phyloP scores from a whole-genome alignment of 2,329 filamentous ascomycete genomes.

The Penicillium sp. region DNA sequence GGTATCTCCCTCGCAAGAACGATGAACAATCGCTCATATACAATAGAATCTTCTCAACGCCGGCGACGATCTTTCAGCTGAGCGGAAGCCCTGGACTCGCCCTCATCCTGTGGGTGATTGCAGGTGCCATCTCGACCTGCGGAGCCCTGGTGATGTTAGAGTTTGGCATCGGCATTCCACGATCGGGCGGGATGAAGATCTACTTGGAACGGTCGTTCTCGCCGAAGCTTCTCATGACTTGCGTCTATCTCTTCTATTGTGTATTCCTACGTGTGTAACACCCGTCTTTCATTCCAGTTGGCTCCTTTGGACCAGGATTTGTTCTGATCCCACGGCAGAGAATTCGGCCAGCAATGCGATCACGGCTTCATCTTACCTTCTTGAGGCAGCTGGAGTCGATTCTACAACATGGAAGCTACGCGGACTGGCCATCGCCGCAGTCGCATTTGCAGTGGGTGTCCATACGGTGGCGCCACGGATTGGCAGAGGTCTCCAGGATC shows the following conservation, averaged over 20 bases:
- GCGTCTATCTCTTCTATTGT: conserved; percentile 49
- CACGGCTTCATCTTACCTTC: conserved; percentile 24
- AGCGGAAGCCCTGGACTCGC: conserved; percentile 56
- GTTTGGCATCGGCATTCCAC: conserved; percentile 47
- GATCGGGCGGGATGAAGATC: conserved; percentile 48
- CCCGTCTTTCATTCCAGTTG: too few relatives aligned
- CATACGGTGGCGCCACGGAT: conserved; percentile 42
- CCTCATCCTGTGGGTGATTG: conserved; percentile 56
- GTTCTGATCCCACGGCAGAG: conserved; percentile 3
- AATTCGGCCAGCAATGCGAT: conserved; percentile 26
- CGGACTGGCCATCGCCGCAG: conserved; percentile 28
- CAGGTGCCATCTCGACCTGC: conserved; percentile 46
- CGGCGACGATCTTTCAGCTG: conserved; percentile 55
- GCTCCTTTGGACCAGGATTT: too few relatives aligned
- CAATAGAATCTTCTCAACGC: conserved; percentile 51
- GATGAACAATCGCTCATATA: neutral
- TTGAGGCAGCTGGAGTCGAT: conserved; percentile 21
- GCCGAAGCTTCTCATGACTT: conserved; percentile 48
- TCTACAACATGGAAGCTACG: conserved; percentile 28
- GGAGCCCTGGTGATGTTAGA: conserved; percentile 50
- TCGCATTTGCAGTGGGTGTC: conserved; percentile 39
- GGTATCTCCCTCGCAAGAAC: neutral
- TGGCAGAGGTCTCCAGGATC: conserved; percentile 46
- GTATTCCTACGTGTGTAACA: conserved; percentile 36
- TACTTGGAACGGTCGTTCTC: conserved; percentile 50